Conservation (phyloP, 345 rosid species). For the Turnera subulata region DNA sequence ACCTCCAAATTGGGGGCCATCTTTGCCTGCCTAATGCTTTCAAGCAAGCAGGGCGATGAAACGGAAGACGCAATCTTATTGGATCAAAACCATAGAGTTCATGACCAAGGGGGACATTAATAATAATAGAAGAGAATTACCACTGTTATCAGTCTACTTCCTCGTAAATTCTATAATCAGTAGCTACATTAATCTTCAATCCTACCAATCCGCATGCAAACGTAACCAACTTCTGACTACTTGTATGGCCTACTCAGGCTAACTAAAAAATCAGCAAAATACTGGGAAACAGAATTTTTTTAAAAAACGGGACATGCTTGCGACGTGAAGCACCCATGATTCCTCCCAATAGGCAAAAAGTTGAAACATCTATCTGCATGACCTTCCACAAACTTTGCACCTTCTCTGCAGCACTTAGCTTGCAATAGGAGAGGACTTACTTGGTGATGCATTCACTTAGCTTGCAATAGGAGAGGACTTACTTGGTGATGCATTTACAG, state of each 20-base stretch:
- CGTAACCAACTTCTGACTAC: neutral
- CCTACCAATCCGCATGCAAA: neutral
- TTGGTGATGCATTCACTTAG: constrained; percentile 14
- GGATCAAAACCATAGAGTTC: too few relatives aligned
- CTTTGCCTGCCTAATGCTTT: too few relatives aligned
- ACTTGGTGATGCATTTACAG: constrained; percentile 14
- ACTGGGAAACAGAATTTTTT: neutral
- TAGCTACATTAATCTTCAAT: neutral
- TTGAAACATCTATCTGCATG: constrained; percentile 5
- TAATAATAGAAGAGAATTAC: too few relatives aligned
- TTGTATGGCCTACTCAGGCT: neutral
- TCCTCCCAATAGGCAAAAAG: neutral
- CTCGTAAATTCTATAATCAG: neutral
- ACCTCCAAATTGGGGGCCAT: too few relatives aligned
- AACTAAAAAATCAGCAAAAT: neutral
- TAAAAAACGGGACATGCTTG: neutral
- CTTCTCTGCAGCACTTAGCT: constrained; percentile 20
- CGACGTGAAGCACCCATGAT: neutral
- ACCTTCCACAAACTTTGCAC: constrained; percentile 4
- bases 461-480: constrained; percentile 18
- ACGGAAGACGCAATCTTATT: too few relatives aligned
- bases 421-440: constrained; percentile 18
- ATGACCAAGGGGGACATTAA: too few relatives aligned
- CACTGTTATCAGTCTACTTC: neutral
- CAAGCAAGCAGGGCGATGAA: too few relatives aligned